A percentile compares a stretch with the other conserved stretches of the same genome.
These are phyloP conservation scores for Amaranthus tricolor DNA, from an alignment of 179 eudicot genomes.

Conservation along the genomic window DNA sequence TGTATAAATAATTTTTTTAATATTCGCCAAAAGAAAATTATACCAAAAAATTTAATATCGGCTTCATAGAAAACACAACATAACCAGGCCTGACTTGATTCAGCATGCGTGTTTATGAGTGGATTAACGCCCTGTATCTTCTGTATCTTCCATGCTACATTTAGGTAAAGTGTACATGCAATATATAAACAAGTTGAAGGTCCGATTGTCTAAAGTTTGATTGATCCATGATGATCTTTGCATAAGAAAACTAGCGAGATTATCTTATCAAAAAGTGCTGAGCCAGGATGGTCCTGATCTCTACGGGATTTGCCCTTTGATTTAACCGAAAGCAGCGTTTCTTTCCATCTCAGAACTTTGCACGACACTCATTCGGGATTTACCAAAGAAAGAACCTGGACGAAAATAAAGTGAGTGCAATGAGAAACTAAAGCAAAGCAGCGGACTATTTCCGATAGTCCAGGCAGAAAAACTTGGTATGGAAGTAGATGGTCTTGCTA, in stretches of 20 bases:
- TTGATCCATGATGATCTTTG: neutral
- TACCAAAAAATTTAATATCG: no score
- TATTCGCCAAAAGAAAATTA: neutral
- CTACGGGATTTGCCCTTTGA: neutral
- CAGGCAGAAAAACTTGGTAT: neutral
- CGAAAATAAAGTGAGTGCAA: neutral
- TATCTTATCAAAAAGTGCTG: neutral
- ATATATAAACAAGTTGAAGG: no score
- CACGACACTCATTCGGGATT: constrained; percentile 18
- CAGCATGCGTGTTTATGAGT: no score
- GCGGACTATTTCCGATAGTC: no score
- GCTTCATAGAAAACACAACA: no score
- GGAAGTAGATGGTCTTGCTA: neutral
- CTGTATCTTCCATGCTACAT: no score
- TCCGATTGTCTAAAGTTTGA: no score
- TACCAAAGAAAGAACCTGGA: constrained; percentile 32
- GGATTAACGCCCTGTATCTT: neutral
- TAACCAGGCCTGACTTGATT: no score
- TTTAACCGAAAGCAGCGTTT: neutral
- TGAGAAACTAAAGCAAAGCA: neutral
- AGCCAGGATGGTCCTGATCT: neutral
- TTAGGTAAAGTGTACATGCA: no score
- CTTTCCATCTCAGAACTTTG: neutral
- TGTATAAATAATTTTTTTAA: no score
- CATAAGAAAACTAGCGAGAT: neutral